These are phyloP conservation scores for Fraxinus latifolia DNA, from an alignment of 305 asterid genomes.

Conservation along the genomic window DNA sequence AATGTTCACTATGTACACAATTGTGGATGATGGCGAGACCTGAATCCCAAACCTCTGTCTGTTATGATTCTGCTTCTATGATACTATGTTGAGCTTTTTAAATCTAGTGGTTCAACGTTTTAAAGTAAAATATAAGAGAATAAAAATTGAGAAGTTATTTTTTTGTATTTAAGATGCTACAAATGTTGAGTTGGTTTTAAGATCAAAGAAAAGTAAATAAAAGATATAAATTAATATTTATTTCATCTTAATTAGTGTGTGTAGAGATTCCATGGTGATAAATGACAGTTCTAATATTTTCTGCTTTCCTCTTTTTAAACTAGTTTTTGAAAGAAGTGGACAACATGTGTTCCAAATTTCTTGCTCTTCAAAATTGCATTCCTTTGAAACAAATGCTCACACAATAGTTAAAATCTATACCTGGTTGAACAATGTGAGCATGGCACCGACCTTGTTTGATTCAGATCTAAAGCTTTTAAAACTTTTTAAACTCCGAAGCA, in stretches of 20 bases:
- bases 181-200: neutral
- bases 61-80: neutral
- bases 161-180: neutral
- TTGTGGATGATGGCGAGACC: neutral
- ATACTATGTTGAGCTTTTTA: too few relatives aligned
- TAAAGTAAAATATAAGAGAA: neutral
- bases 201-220: neutral
- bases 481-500: neutral
- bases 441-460: neutral
- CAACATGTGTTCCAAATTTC: neutral
- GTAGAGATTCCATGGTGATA: neutral
- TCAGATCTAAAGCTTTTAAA: neutral
- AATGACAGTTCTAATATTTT: neutral
- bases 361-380: neutral
- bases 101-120: neutral
- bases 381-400: neutral
- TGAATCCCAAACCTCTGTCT: neutral
- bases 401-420: neutral
- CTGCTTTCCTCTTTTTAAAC: neutral
- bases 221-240: neutral
- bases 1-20: neutral
- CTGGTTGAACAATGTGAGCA: neutral
- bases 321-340: neutral
- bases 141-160: neutral
- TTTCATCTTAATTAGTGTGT: neutral